Evolutionary conservation across 2,329 filamentous ascomycete species (phyloP).

Genomic region (Scedosporium apiospermum): DNA sequence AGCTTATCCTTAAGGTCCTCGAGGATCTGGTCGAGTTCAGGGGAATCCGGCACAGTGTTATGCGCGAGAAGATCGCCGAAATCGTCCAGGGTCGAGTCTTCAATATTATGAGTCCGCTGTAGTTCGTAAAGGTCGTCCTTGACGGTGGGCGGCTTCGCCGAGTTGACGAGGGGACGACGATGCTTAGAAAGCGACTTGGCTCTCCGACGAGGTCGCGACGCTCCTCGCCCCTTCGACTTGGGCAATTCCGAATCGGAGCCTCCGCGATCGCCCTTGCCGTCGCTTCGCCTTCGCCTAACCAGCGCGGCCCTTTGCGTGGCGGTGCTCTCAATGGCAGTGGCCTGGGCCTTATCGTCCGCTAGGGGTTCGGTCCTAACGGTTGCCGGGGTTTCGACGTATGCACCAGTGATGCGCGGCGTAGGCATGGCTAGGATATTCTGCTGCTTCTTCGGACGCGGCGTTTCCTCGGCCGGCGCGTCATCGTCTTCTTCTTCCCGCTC

Average conservation of each 20-base stretch:
- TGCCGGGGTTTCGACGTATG: conserved; percentile 47
- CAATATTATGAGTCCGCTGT: conserved; percentile 41
- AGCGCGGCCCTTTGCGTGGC: background rate
- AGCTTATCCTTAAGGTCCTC: conserved; percentile 11
- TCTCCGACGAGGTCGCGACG: conserved; percentile 14
- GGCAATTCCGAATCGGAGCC: background rate
- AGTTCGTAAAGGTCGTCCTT: conserved; percentile 47
- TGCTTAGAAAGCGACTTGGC: conserved; percentile 31
- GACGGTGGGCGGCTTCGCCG: conserved; percentile 42
- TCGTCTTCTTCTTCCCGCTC: conserved; percentile 48
- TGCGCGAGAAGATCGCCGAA: conserved; percentile 36
- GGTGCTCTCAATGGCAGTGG: conserved; percentile 6
- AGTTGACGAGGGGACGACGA: conserved; percentile 40
- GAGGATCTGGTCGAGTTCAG: conserved; percentile 11
- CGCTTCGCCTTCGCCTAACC: background rate
- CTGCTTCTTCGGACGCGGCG: conserved; percentile 33
- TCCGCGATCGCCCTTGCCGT: background rate
- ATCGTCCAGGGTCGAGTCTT: conserved; percentile 52
- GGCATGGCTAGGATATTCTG: conserved; percentile 37
- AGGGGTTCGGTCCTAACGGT: conserved; percentile 28
- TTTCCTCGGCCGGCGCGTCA: conserved; percentile 46
- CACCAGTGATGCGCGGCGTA: conserved; percentile 44
- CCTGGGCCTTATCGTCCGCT: conserved; percentile 24
- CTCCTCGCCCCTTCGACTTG: background rate
- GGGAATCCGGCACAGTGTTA: background rate